phyloP scores from a whole-genome alignment of 306 rosid species.

The Rosa lucieae region DNA sequence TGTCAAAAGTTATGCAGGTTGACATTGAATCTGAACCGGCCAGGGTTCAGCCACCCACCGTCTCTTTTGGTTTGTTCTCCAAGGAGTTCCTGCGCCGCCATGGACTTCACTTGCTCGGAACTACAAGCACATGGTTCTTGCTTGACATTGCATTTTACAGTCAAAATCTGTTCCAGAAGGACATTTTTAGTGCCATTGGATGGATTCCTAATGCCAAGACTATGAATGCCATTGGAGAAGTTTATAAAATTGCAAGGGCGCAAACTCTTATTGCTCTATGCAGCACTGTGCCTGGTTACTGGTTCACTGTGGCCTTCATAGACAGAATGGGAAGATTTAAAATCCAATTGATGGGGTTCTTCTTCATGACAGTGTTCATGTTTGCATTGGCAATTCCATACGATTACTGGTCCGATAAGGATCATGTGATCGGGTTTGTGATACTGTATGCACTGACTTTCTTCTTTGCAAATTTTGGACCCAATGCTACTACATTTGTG shows the following conservation, averaged over 20 bases:
- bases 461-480: slow-evolving; percentile 49
- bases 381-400: slow-evolving; percentile 45
- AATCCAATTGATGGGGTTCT: slow-evolving; percentile 41
- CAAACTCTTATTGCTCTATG: slow-evolving; percentile 44
- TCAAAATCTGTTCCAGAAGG: slow-evolving; percentile 47
- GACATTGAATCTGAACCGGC: slow-evolving; percentile 38
- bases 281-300: slow-evolving; percentile 48
- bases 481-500: slow-evolving; percentile 44
- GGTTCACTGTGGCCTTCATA: slow-evolving; percentile 47
- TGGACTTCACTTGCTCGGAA: slow-evolving; percentile 52
- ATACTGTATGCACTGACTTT: slow-evolving; percentile 40
- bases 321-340: slow-evolving; percentile 42
- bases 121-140: slow-evolving; percentile 48
- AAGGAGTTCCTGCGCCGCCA: slow-evolving; percentile 30
- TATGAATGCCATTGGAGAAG: slow-evolving; percentile 39
- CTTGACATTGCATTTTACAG: slow-evolving; percentile 48
- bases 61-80: slow-evolving; percentile 32
- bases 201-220: slow-evolving; percentile 40
- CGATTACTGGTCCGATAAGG: slow-evolving; percentile 30
- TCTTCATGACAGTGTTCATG: slow-evolving; percentile 52
- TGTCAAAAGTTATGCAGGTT: slow-evolving; percentile 43
- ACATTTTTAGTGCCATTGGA: slow-evolving; percentile 42
- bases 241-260: slow-evolving; percentile 42
- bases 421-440: slow-evolving; percentile 39
- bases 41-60: neutral